phyloP scores from a whole-genome alignment of 1,284 basidiomycete species.

The Apiotrichum akiyoshidainum region DNA sequence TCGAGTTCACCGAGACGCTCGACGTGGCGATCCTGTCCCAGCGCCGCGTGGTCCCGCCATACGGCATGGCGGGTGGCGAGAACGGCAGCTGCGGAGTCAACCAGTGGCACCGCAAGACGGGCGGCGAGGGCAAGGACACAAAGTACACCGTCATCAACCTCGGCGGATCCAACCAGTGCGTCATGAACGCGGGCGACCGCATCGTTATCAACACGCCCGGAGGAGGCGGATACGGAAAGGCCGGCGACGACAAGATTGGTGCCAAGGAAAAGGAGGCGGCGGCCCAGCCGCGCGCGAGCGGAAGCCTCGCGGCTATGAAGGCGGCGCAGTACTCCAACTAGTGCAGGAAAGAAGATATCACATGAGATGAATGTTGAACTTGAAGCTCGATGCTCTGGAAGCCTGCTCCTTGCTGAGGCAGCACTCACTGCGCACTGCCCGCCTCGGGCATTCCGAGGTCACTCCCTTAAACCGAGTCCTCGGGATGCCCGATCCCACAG shows the following conservation, averaged over 20 bases:
- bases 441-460: too few species aligned
- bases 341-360: neutral
- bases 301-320: constrained; percentile 20
- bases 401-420: too few species aligned
- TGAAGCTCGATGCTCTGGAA: too few species aligned
- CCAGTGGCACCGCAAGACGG: constrained; percentile 60
- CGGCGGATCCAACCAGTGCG: constrained; percentile 81
- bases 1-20: constrained; percentile 78
- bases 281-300: neutral
- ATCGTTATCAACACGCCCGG: constrained; percentile 85
- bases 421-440: too few species aligned
- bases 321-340: constrained; percentile 18
- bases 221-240: constrained; percentile 66
- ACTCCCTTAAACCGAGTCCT: too few species aligned
- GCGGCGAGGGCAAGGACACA: constrained; percentile 13
- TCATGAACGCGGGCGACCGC: constrained; percentile 79
- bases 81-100: constrained; percentile 75
- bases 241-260: constrained; percentile 17
- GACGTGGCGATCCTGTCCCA: constrained; percentile 74
- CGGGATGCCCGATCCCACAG: too few species aligned
- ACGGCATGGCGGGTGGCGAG: constrained; percentile 83
- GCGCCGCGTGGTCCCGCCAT: constrained; percentile 82
- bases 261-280: neutral
- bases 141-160: constrained; percentile 70
- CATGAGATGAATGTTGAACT: neutral